A percentile compares a stretch with the other conserved stretches of the same genome.
Conservation (phyloP, 768 basidiomycete species). For the Saitozyma podzolica region DNA sequence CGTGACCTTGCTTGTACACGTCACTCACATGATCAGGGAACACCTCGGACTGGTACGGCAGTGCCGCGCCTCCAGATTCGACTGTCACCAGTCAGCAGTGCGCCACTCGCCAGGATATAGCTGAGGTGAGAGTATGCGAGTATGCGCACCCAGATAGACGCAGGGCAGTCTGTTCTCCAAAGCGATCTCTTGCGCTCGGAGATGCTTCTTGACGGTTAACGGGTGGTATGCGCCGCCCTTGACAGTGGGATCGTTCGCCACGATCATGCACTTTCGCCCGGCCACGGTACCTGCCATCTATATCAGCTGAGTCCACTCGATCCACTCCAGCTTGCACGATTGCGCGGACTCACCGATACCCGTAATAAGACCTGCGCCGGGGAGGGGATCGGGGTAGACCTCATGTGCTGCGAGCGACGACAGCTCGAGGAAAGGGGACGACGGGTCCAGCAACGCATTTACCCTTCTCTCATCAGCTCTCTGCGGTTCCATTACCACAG, state of each 20-base stretch:
- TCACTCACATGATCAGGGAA: conserved; percentile 70
- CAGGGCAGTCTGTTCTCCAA: conserved; percentile 84
- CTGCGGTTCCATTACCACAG: neutral
- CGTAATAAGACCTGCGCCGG: conserved; percentile 87
- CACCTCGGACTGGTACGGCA: conserved; percentile 88
- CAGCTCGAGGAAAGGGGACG: conserved; percentile 85
- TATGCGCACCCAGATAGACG: conserved; percentile 76
- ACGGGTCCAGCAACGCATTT: conserved; percentile 72
- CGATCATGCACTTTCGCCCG: conserved; percentile 79
- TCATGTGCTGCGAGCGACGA: conserved; percentile 82
- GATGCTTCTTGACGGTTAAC: conserved; percentile 90
- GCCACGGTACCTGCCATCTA: conserved; percentile 62
- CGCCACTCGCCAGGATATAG: neutral
- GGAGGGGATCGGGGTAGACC: conserved; percentile 72
- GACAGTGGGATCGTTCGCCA: conserved; percentile 92
- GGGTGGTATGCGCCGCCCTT: conserved; percentile 93
- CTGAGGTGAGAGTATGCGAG: conserved; percentile 32
- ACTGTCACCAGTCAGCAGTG: conserved; percentile 57
- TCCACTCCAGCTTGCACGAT: too few relatives aligned
- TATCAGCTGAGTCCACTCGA: too few relatives aligned
- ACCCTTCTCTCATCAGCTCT: conserved; percentile 57
- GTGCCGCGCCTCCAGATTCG: conserved; percentile 88
- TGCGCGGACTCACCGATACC: conserved; percentile 56
- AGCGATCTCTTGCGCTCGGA: conserved; percentile 93
- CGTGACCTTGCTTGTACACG: neutral